Base-by-base conservation (phyloP, 352 stramenopile species). In the Aphanomyces euteiches region DNA sequence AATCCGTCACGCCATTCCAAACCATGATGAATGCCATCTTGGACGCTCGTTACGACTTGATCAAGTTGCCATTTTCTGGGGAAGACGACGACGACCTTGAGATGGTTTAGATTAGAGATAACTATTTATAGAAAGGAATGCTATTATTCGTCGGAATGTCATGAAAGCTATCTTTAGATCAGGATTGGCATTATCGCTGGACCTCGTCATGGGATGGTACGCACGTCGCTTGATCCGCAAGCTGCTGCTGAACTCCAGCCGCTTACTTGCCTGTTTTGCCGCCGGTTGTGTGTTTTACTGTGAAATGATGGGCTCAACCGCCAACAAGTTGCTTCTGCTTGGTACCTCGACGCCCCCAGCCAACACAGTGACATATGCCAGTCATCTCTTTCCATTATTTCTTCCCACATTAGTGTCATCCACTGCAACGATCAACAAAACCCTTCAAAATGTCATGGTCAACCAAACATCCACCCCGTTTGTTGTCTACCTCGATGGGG, bases 1-100 rank as follows among this genome's bases (percentile, higher is more conserved):
- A 67, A 5, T 69, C 73, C 45, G 34, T 78, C 36, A 80, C 75
- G 67, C 75, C 75, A 21, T 71, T 78, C 10, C 71, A 80, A 48
- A 80, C 75, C 0, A 69, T 80, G 71, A 53, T 78, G 28, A 74
- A 73, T 8, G 73, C 74, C 12, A 59, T 80, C 45, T 64, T 75
- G 38, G 78, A 83, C 45, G 65, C 70, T 45, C 75, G 78, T 37
- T 85, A 87, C 66, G 80, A 83, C 60, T 38, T 56, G 13, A 85
- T 85, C 74, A 7, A 34, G 17, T 41, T 59, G 47, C 50, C 47
- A 21, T 19, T 17, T 1, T 36, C 38, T 13, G 59, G 36, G 7
- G 59, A 3, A 3, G 39, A 6, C 39, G 45, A 67, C 13, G 13
- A 15, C 7, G 59, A 67, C 40, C 1, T 67, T 36, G 59, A 57